Base-by-base conservation (phyloP, 169 alveolate genomes). In the Babesia bigemina region DNA sequence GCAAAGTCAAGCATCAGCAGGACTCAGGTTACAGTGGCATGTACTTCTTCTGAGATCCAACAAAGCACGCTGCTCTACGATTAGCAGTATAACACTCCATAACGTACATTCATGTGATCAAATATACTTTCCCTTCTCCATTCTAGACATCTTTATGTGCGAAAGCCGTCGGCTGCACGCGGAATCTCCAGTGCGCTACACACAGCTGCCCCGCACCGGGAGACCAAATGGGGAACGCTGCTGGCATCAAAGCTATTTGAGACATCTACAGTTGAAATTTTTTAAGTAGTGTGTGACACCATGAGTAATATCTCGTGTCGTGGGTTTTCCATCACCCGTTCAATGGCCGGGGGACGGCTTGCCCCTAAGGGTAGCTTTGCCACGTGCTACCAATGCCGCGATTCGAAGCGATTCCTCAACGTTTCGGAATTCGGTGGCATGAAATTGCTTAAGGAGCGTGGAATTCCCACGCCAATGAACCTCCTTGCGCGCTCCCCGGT, bases 381-480 rank as follows among this genome's bases (percentile, higher is more conserved):
- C 42, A 14, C 76, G 47, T 12, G 28, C 24, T 29, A 26, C 16
- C 70, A 61, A 1, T 28, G 16, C 4, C 71, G 63, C 36, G 11
- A 22, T 19, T 26, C 57, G 8, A 86, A 66, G 59, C 83, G 93
- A 17, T 86, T 70, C 29, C 56, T 90, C 57, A 88, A 91, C 44
- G 77, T 92, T n/a, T 88, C 88, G 39, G 95, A 92, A 55, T 86
- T 75, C 70, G 78, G 75, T 28, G 91, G 95, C 33, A 71, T 92
- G 87, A 73, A 60, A 33, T 33, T 92, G 44, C 75, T 91, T 22
- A 86, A 85, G 50, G 56, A 59, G 11, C 74, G 90, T 92, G 87
- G 76, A 22, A 77, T 92, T 0, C 88, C 90, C 21, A 91, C 88
- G 57, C 94, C 95, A 13, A 73, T 70, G 78, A 75, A 85, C 57